A percentile compares a stretch with the other conserved stretches of the same genome.
Evolutionary conservation across 768 basidiomycete species (phyloP).

Genomic region (Lactifluus rugatus): DNA sequence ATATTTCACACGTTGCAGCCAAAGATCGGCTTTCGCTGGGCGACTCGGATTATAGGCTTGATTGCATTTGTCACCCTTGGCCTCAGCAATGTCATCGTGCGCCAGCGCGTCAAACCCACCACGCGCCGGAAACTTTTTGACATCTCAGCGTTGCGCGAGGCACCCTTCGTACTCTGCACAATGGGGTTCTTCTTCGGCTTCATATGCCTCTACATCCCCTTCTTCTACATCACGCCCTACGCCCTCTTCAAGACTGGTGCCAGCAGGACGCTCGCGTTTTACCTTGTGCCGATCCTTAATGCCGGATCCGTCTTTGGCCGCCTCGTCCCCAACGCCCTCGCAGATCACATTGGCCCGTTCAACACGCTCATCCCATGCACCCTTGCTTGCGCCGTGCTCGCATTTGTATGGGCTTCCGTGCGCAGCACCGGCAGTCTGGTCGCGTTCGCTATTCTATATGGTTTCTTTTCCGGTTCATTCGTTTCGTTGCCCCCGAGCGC

Average conservation of each 20-base stretch:
- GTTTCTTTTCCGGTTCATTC: slow-evolving; percentile 27
- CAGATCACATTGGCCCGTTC: slow-evolving; percentile 24
- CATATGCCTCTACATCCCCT: slow-evolving; percentile 21
- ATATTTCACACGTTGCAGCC: slow-evolving; percentile 24
- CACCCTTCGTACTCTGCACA: slow-evolving; percentile 22
- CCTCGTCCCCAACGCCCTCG: slow-evolving; percentile 25
- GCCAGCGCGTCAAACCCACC: slow-evolving; percentile 16
- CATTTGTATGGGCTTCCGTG: slow-evolving; percentile 27
- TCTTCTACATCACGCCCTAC: slow-evolving; percentile 25
- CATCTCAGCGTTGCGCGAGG: slow-evolving; percentile 16
- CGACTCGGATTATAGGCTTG: slow-evolving; percentile 24
- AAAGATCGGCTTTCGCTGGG: slow-evolving; percentile 23
- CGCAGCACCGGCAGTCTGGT: slow-evolving; percentile 23
- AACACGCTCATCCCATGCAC: slow-evolving; percentile 24
- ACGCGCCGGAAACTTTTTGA: slow-evolving; percentile 19
- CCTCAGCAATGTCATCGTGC: slow-evolving; percentile 20
- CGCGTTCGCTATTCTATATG: slow-evolving; percentile 29
- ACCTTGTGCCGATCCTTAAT: slow-evolving; percentile 27
- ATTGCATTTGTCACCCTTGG: slow-evolving; percentile 21
- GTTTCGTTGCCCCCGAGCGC: slow-evolving; percentile 12
- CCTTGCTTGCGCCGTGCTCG: slow-evolving; percentile 22
- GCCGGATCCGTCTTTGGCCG: slow-evolving; percentile 25
- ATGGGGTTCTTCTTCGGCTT: slow-evolving; percentile 18
- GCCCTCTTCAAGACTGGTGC: slow-evolving; percentile 17
- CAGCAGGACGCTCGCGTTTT: slow-evolving; percentile 22